A percentile compares a stretch with the other conserved stretches of the same genome.
These are phyloP conservation scores for Tuber melanosporum DNA, from an alignment of 495 filamentous ascomycete species.

Conservation along the genomic window DNA sequence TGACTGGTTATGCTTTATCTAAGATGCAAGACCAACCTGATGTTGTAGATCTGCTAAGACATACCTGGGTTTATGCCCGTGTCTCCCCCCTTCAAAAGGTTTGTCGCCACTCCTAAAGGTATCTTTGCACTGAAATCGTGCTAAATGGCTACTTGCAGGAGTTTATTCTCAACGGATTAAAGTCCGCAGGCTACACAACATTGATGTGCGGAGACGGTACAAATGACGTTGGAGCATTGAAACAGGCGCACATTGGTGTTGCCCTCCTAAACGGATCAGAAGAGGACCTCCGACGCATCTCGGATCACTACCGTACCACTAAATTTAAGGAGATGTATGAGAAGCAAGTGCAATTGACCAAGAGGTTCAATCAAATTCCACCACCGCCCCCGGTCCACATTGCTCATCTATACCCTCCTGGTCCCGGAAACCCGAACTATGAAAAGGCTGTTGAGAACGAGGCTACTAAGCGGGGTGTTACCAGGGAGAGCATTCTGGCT, in stretches of 20 bases:
- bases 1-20: conserved; percentile 87
- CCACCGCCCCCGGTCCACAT: conserved; percentile 86
- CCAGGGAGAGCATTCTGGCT: conserved; percentile 44
- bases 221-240: conserved; percentile 95
- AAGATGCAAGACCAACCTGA: conserved; percentile 77
- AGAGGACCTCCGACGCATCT: conserved; percentile 82
- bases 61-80: conserved; percentile 96
- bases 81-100: conserved; percentile 97
- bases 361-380: conserved; percentile 80
- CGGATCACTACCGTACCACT: conserved; percentile 82
- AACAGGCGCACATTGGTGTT: conserved; percentile 96
- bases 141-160: conserved; percentile 50
- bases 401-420: conserved; percentile 89
- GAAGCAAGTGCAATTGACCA: conserved; percentile 85
- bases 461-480: conserved; percentile 61
- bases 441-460: conserved; percentile 85
- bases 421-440: conserved; percentile 88
- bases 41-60: conserved; percentile 66
- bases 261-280: conserved; percentile 91
- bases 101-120: conserved; percentile 6
- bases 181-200: conserved; percentile 94
- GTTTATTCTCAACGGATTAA: conserved; percentile 80
- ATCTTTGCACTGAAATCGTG: conserved; percentile 2
- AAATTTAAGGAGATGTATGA: conserved; percentile 99
- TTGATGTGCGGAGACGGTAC: conserved; percentile 99